phyloP scores from a whole-genome alignment of 768 basidiomycete species.

The Punctularia strigosozonata region DNA sequence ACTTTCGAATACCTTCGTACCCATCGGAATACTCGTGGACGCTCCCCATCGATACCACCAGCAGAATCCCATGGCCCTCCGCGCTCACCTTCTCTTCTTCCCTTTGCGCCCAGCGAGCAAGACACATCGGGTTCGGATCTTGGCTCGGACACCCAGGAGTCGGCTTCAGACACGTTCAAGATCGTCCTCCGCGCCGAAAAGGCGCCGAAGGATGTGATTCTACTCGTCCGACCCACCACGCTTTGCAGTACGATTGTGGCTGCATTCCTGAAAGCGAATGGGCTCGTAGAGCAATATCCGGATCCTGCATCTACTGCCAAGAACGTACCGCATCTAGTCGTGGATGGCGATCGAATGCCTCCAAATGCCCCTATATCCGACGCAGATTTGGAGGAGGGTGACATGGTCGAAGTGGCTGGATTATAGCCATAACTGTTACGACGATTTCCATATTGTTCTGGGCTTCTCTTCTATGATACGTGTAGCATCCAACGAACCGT shows the following conservation, averaged over 20 bases:
- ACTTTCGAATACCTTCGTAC: constrained; percentile 54
- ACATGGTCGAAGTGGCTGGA: constrained; percentile 65
- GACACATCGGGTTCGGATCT: constrained; percentile 10
- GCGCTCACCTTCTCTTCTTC: constrained; percentile 7
- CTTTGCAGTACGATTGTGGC: constrained; percentile 67
- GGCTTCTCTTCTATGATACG: no score
- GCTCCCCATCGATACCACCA: constrained; percentile 8
- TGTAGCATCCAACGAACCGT: no score
- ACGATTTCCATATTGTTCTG: no score
- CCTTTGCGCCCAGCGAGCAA: constrained; percentile 13
- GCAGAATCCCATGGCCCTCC: constrained; percentile 5
- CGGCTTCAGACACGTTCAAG: constrained; percentile 52
- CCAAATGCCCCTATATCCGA: constrained; percentile 48
- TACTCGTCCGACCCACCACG: constrained; percentile 65
- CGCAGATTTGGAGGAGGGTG: constrained; percentile 68
- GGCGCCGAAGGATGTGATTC: constrained; percentile 38
- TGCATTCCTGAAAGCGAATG: constrained; percentile 62
- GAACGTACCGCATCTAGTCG: constrained; percentile 33
- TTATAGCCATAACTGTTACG: no score
- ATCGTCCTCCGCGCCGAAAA: constrained; percentile 51
- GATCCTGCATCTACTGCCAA: constrained; percentile 20
- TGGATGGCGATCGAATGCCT: constrained; percentile 68
- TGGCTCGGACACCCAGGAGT: constrained; percentile 24
- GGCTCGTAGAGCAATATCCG: constrained; percentile 43
- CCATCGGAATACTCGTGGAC: constrained; percentile 18